A percentile compares a stretch with the other conserved stretches of the same genome.
Conservation (phyloP, 225 moss, liverwort and hornwort genomes). For the Climacium dendroides region DNA sequence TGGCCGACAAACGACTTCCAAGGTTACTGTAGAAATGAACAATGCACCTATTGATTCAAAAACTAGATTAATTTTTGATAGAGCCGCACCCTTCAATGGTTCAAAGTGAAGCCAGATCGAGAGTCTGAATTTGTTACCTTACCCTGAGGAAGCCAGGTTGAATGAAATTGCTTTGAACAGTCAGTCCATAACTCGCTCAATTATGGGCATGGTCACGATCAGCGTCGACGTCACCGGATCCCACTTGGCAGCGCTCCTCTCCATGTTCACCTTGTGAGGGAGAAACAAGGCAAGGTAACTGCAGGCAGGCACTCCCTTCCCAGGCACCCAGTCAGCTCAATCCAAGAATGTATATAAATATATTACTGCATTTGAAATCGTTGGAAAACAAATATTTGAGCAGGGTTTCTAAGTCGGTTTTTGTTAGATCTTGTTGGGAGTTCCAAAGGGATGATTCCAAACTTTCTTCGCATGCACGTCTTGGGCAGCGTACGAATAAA, state of each 20-base stretch:
- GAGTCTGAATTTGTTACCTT: not conserved
- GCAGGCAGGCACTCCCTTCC: not conserved
- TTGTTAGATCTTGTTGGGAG: not conserved
- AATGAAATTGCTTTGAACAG: not conserved
- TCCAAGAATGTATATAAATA: no score
- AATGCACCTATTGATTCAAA: not conserved
- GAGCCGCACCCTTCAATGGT: not conserved
- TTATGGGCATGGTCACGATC: constrained; percentile 40
- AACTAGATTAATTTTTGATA: not conserved
- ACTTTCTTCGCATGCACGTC: no score
- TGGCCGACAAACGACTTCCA: no score
- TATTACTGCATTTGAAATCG: not conserved
- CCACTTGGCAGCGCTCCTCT: constrained; percentile 47
- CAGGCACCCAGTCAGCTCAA: not conserved
- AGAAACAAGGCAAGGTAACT: constrained; percentile 46
- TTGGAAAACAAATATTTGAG: not conserved
- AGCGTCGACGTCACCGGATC: constrained; percentile 24
- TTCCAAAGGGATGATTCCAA: not conserved
- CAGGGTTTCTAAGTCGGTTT: no score
- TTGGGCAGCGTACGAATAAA: no score
- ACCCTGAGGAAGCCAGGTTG: not conserved
- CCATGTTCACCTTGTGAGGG: constrained; percentile 53
- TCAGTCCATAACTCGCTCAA: constrained; percentile 10
- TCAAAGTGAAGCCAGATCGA: no score
- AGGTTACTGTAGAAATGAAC: not conserved